Base-by-base conservation (phyloP, 495 filamentous ascomycete species). In the Xylaria intraflava region DNA sequence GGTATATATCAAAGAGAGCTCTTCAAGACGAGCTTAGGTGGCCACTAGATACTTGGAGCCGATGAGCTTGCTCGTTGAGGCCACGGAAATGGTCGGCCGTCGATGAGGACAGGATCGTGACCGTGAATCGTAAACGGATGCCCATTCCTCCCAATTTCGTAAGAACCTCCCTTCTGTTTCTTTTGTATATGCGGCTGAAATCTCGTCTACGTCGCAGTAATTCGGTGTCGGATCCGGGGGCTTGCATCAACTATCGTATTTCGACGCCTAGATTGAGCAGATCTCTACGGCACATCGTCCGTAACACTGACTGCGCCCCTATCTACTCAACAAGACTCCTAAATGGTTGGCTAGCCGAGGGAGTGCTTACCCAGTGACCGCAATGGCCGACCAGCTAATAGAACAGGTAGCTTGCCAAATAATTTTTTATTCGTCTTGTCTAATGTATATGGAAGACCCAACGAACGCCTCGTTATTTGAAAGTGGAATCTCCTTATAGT, bases 221-320 rank as follows among this genome's bases (percentile, higher is more conserved):
- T 88, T 88, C 68, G 82, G 84, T 9, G 72, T 73, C 1, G 84
- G 84, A 36, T 72, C 71, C 4, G 64, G 85, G 27, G 19, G 77
- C 76, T n/a, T 87, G 85, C 62, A 79, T 88, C 62, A 84, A 83
- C 16, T 78, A 78, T 51, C 83, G 86, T 59, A 78, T 87, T 30
- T 75, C 73, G 31, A 65, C 81, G 63, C 59, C 86, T 54, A 83
- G 87, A 67, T 79, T 86, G 40, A 79, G 77, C 55, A 87, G 87
- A 65, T 54, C 86, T n/a, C 72, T 87, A 20, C 82, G 83, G 23
- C 77, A 75, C 26, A 65, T 86, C 40, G 68, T 86, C 40, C 71
- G 75, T 19, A 65, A 71, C 12, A 86, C 83, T 64, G 76, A 83
- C 33, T 60, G 68, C 64, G 48, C 81, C 14, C 50, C 46, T 6